Evolutionary conservation across 2,329 filamentous ascomycete genomes (phyloP).

Genomic region (Rasamsonia emersonii): DNA sequence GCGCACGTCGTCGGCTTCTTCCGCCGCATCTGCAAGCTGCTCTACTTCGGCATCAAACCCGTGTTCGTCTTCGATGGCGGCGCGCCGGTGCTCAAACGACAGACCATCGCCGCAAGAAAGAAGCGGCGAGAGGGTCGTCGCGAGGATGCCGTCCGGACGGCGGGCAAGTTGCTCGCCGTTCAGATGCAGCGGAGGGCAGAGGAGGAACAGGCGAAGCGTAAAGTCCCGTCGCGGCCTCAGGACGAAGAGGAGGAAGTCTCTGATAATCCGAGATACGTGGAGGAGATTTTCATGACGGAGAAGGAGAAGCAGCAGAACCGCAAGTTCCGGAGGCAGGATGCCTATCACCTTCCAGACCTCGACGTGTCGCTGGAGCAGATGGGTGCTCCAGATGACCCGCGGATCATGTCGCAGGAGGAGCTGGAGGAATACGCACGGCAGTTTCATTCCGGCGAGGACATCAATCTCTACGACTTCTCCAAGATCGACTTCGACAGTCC

Average conservation of each 20-base stretch:
- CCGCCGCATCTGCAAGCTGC: constrained; percentile 90
- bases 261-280: constrained; percentile 73
- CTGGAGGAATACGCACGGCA: constrained; percentile 88
- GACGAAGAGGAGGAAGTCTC: constrained; percentile 60
- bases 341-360: constrained; percentile 87
- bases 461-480: constrained; percentile 84
- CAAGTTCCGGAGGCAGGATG: constrained; percentile 83
- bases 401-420: constrained; percentile 94
- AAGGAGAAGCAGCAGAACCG: constrained; percentile 66
- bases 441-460: constrained; percentile 85
- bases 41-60: constrained; percentile 92
- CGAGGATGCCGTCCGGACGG: constrained; percentile 87
- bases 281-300: constrained; percentile 74
- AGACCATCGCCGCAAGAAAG: constrained; percentile 76
- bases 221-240: constrained; percentile 29
- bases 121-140: constrained; percentile 74
- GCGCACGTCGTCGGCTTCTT: constrained; percentile 97
- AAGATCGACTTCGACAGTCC: constrained; percentile 97
- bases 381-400: constrained; percentile 82
- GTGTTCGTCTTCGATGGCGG: constrained; percentile 98
- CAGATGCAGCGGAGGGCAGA: constrained; percentile 90
- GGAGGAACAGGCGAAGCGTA: constrained; percentile 66
- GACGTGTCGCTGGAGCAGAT: constrained; percentile 70
- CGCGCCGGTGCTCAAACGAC: constrained; percentile 79
- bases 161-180: constrained; percentile 80